phyloP scores from a whole-genome alignment of 106 monocot genomes.

The Allium fistulosum region DNA sequence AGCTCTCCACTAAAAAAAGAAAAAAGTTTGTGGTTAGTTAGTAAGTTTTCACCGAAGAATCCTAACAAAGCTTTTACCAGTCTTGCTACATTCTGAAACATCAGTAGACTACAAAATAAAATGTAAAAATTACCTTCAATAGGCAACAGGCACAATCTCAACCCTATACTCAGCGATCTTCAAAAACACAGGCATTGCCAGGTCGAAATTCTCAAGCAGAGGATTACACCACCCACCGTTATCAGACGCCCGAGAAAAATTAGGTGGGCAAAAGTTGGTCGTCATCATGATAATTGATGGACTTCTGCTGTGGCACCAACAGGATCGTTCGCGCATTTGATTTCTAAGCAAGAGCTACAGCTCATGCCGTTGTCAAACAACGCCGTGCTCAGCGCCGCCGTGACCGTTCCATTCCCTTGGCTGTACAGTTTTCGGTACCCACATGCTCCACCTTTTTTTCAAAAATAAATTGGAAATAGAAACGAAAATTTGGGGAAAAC shows the following conservation, averaged over 20 bases:
- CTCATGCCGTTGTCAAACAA: slow-evolving; percentile 50
- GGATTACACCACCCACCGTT: slow-evolving; percentile 45
- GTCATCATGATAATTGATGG: slow-evolving; percentile 66
- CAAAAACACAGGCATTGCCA: slow-evolving; percentile 41
- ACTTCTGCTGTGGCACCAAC: slow-evolving; percentile 45
- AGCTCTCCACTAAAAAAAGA: too few species aligned
- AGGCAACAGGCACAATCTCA: slow-evolving; percentile 33
- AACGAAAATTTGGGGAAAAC: not conserved
- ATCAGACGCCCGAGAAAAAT: slow-evolving; percentile 55
- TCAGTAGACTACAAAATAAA: too few species aligned
- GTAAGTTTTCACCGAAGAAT: too few species aligned
- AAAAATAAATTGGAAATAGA: not conserved
- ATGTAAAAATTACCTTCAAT: slow-evolving; percentile 15
- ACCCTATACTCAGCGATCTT: slow-evolving; percentile 39
- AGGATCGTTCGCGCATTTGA: slow-evolving; percentile 54
- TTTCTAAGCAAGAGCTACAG: slow-evolving; percentile 62
- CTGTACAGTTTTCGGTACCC: slow-evolving; percentile 59
- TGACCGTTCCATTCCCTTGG: slow-evolving; percentile 38
- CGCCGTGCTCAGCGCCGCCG: slow-evolving; percentile 69
- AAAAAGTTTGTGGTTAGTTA: too few species aligned
- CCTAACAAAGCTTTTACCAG: too few species aligned
- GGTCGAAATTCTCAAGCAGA: slow-evolving; percentile 27
- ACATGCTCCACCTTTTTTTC: slow-evolving; percentile 46
- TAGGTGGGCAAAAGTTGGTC: slow-evolving; percentile 70
- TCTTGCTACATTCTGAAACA: too few species aligned